Conservation (phyloP, 345 rosid genomes). For the Sisymbrium irio region DNA sequence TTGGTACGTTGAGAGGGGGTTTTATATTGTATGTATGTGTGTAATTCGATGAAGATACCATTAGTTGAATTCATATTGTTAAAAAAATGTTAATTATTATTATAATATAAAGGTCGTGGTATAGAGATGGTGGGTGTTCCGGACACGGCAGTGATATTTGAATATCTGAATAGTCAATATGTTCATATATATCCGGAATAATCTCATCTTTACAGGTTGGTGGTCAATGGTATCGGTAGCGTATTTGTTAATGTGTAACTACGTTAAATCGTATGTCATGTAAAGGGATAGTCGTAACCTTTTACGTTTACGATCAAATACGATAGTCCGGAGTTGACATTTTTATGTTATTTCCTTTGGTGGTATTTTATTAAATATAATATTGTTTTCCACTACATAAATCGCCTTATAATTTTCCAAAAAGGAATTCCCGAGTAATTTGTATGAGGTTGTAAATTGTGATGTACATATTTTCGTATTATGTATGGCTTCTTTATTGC, state of each 20-base stretch:
- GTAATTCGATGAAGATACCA: slow-evolving; percentile 2
- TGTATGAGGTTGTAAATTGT: too few species aligned
- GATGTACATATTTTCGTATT: too few species aligned
- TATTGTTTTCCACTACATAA: too few species aligned
- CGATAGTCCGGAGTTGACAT: too few species aligned
- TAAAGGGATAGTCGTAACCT: neutral
- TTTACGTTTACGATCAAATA: neutral
- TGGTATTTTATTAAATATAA: too few species aligned
- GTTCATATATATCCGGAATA: slow-evolving; percentile 9
- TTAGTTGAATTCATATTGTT: neutral
- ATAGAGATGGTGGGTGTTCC: slow-evolving; percentile 14
- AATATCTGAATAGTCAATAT: slow-evolving; percentile 14
- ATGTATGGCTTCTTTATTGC: too few species aligned
- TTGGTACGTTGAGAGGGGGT: slow-evolving; percentile 1
- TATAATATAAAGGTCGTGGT: slow-evolving; percentile 20
- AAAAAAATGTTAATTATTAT: neutral
- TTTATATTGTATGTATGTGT: slow-evolving; percentile 18
- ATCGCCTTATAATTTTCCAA: too few species aligned
- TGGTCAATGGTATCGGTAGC: neutral
- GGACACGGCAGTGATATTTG: slow-evolving; percentile 28
- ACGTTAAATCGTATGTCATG: neutral
- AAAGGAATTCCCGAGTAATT: too few species aligned
- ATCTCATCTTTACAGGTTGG: slow-evolving; percentile 13
- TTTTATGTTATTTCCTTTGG: too few species aligned
- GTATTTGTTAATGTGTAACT: slow-evolving; percentile 13